These are phyloP conservation scores for Phlyctochytrium planicorne DNA, from an alignment of 192 early-diverging fungal species.

Conservation along the genomic window DNA sequence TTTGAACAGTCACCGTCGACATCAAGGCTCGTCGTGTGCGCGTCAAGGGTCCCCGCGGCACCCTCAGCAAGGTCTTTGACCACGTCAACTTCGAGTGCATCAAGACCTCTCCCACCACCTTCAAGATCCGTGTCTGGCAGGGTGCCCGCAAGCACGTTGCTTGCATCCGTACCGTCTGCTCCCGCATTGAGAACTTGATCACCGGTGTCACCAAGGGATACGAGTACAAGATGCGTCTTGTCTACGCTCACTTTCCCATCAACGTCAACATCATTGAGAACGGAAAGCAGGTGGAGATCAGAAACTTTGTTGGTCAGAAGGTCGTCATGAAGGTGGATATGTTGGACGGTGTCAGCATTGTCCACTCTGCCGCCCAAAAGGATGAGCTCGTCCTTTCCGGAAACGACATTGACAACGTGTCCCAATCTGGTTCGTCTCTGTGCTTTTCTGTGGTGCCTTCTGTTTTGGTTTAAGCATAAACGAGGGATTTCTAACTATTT, in stretches of 20 bases:
- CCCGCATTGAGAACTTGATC: slow-evolving; percentile 97
- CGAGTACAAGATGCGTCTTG: slow-evolving; percentile 99
- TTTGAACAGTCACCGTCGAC: slow-evolving; percentile 59
- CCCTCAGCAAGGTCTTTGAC: slow-evolving; percentile 82
- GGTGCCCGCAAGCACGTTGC: slow-evolving; percentile 97
- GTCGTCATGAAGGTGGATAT: slow-evolving; percentile 80
- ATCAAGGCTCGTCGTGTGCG: slow-evolving; percentile 87
- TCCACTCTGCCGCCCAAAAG: slow-evolving; percentile 80
- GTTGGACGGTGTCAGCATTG: slow-evolving; percentile 80
- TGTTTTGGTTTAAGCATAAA: neutral
- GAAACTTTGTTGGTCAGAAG: slow-evolving; percentile 99
- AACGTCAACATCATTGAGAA: slow-evolving; percentile 83
- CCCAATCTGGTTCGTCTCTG: slow-evolving; percentile 73
- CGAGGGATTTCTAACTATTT: slow-evolving; percentile 3
- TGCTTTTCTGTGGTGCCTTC: slow-evolving; percentile 7
- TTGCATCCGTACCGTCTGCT: slow-evolving; percentile 95
- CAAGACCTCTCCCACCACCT: slow-evolving; percentile 64
- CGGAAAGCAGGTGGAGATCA: slow-evolving; percentile 84
- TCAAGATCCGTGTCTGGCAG: slow-evolving; percentile 90
- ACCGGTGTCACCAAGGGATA: slow-evolving; percentile 97
- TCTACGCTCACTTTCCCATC: slow-evolving; percentile 99
- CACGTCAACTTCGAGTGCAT: slow-evolving; percentile 93
- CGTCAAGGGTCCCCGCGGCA: slow-evolving; percentile 91
- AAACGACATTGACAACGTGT: slow-evolving; percentile 93
- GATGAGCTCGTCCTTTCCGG: slow-evolving; percentile 93